Evolutionary conservation across 2,329 filamentous ascomycete species (phyloP).

Genomic region (Beauveria pseudobassiana): DNA sequence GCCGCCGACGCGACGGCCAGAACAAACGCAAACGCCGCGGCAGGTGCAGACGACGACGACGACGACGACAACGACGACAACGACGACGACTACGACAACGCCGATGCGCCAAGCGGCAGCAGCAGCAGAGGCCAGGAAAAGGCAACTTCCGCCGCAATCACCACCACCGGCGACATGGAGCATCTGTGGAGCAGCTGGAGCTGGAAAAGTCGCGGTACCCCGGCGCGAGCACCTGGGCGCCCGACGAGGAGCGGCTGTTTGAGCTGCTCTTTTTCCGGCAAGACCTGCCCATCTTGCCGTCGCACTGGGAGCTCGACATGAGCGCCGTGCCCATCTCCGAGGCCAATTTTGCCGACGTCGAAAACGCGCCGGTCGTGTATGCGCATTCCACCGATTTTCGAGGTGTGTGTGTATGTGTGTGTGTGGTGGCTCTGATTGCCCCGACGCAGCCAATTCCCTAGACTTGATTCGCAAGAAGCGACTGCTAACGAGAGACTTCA

Average conservation of each 20-base stretch:
- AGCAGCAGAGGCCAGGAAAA: neutral
- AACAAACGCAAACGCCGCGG: neutral
- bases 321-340: conserved; percentile 31
- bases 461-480: neutral
- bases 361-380: conserved; percentile 30
- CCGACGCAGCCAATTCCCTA: too few relatives aligned
- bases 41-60: neutral
- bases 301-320: conserved; percentile 34
- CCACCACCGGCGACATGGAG: conserved; percentile 25
- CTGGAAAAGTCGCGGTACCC: conserved; percentile 34
- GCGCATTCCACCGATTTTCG: conserved; percentile 29
- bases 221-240: conserved; percentile 41
- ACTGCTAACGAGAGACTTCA: neutral
- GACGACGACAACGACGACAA: too few relatives aligned
- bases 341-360: conserved; percentile 26
- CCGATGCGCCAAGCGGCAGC: neutral
- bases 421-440: too few relatives aligned
- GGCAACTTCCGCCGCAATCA: neutral
- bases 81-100: neutral
- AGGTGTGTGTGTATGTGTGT: conserved; percentile 20
- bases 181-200: conserved; percentile 30
- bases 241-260: conserved; percentile 39
- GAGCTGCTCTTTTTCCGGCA: conserved; percentile 35
- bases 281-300: conserved; percentile 32
- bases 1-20: neutral